Conservation (phyloP, 2,329 filamentous ascomycete species). For the Cladosporium velox region DNA sequence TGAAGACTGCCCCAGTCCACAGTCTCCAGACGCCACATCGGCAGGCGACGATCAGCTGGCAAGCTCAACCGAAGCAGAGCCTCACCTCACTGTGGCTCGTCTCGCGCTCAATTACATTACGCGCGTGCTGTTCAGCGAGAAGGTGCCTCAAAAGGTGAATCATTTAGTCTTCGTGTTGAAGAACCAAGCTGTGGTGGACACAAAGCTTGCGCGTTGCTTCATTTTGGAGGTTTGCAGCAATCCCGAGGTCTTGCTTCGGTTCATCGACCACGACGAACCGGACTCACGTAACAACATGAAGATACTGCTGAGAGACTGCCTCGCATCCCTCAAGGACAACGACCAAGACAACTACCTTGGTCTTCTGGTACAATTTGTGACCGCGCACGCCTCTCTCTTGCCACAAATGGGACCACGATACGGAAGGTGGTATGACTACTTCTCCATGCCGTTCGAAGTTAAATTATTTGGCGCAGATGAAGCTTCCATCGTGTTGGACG, state of each 20-base stretch:
- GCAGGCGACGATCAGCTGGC: not conserved
- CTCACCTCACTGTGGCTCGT: not conserved
- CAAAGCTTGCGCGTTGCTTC: constrained; percentile 9
- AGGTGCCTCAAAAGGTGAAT: not conserved
- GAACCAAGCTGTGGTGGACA: not conserved
- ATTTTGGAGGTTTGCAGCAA: not conserved
- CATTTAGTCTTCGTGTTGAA: not conserved
- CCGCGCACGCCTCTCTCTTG: constrained; percentile 20
- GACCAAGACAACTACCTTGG: constrained; percentile 21
- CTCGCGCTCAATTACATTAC: constrained; percentile 8
- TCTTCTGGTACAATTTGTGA: constrained; percentile 21
- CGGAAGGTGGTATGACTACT: constrained; percentile 26
- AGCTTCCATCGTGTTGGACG: constrained; percentile 20
- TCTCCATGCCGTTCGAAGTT: constrained; percentile 22
- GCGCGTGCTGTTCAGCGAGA: constrained; percentile 16
- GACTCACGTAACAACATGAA: not conserved
- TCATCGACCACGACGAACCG: not conserved
- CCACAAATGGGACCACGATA: constrained; percentile 1
- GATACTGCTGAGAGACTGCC: constrained; percentile 23
- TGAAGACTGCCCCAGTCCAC: not conserved
- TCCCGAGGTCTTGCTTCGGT: constrained; percentile 4
- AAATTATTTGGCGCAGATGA: constrained; percentile 24
- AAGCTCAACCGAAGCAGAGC: not conserved
- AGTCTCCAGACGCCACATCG: not conserved
- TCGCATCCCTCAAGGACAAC: constrained; percentile 22